Evolutionary conservation across 805 yeast species (phyloP), one percentile per base, ranked within the genome.

Genomic region (Grigorovia yakushimaensis): DNA sequence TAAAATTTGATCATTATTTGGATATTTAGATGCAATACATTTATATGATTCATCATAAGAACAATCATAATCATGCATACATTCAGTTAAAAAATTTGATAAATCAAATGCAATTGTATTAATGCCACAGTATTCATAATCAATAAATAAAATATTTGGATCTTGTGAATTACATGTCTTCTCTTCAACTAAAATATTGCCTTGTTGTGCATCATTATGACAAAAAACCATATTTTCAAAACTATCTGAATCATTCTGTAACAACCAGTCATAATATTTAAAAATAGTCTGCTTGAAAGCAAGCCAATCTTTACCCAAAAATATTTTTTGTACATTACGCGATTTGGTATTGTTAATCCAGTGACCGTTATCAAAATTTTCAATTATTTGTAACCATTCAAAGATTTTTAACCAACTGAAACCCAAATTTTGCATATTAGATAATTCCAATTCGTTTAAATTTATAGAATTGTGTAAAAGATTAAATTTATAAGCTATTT

Each of bases 191-290:
- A 91, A 72, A 51, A 89, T 73, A 59, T 89, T 89, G 15, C 98
- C 97, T 61, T 89, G 88, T 64, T 89, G 97, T 2, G 96, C 82
- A 65, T 89, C 98, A 60, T 91, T 91, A 65, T 89, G 98, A 56
- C 96, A 87, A 60, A 89, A 89, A 22, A 76, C 84, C 53, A 84
- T 69, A 18, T 45, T 17, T 13, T 47, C 17, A 27, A 46, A 45
- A 24, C 47, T 42, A 1, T 36, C 38, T 13, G 15, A 9, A 24
- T 53, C 51, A 19, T 41, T 33, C 17, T 30, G 10, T 20, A 46
- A 71, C 17, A 89, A 65, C 87, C 88, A 85, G 2, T 69, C 62
- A 47, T 73, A 72, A 64, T 88, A 88, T 39, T 58, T 61, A 1
- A 55, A 56, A 6, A 84, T 64, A 20, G 71, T 57, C 2, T 56